These are phyloP conservation scores for Verticillium longisporum DNA, from an alignment of 2,329 filamentous ascomycete genomes.

Conservation along the genomic window DNA sequence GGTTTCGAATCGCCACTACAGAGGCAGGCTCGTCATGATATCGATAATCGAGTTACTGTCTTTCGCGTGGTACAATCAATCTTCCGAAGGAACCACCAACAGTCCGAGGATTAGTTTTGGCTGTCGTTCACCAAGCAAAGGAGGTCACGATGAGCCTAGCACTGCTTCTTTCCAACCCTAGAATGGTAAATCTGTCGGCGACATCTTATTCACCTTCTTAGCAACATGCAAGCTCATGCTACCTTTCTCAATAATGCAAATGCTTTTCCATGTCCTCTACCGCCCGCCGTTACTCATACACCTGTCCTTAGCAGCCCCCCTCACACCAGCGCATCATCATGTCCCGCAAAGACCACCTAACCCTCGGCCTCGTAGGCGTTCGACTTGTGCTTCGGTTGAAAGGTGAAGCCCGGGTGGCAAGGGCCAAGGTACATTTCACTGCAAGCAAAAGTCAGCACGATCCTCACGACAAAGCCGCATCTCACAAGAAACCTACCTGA, in stretches of 20 bases:
- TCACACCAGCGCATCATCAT: not conserved
- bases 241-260: not conserved
- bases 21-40: too few species aligned
- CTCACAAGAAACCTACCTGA: slow-evolving; percentile 58
- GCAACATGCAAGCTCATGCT: not conserved
- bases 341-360: slow-evolving; percentile 17
- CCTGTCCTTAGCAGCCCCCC: not conserved
- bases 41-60: too few species aligned
- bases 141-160: too few species aligned
- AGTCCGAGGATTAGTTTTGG: too few species aligned
- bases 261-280: not conserved
- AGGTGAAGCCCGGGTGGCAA: slow-evolving; percentile 83
- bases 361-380: slow-evolving; percentile 80
- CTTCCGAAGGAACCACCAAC: too few species aligned
- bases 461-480: not conserved
- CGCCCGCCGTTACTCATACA: not conserved
- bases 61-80: too few species aligned
- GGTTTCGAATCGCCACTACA: too few species aligned
- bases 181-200: too few species aligned
- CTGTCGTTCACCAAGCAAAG: too few species aligned
- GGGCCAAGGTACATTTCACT: slow-evolving; percentile 98
- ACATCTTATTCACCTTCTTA: too few species aligned
- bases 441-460: slow-evolving; percentile 11
- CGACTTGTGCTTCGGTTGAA: slow-evolving; percentile 96
- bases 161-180: too few species aligned